Conservation (phyloP, 2,329 filamentous ascomycete genomes). For the Curvularia hawaiiensis region DNA sequence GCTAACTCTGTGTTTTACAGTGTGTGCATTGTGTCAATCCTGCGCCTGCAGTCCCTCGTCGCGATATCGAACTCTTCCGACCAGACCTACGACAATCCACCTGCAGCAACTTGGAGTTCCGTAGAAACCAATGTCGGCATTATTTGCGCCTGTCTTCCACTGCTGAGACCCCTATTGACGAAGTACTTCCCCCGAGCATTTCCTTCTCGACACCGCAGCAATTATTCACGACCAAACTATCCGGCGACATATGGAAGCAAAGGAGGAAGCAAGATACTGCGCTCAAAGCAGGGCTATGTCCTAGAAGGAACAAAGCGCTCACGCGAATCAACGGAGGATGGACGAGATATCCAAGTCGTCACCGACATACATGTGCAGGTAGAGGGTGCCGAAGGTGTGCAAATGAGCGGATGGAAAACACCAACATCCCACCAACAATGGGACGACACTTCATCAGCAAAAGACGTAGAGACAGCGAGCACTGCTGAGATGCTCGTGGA, state of each 20-base stretch:
- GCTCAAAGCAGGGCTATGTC: conserved; percentile 12
- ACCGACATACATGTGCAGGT: conserved; percentile 31
- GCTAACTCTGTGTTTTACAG: conserved; percentile 22
- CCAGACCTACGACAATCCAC: conserved; percentile 41
- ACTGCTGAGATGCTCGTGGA: conserved; percentile 10
- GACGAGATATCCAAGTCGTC: conserved; percentile 32
- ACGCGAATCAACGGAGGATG: conserved; percentile 3
- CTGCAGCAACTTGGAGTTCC: conserved; percentile 38
- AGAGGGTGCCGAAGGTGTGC: conserved; percentile 16
- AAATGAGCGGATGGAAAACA: conserved; percentile 19
- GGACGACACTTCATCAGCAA: conserved; percentile 4
- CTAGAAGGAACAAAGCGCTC: conserved; percentile 11
- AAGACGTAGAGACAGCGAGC: conserved; percentile 4
- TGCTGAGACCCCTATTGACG: conserved; percentile 35
- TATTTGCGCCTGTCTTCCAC: conserved; percentile 41
- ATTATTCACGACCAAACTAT: conserved; percentile 13
- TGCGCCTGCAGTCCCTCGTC: conserved; percentile 42
- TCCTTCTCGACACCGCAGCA: conserved; percentile 22
- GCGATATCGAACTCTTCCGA: conserved; percentile 38
- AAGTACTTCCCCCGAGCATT: conserved; percentile 32
- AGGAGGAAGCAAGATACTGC: conserved; percentile 7
- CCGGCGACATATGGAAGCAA: conserved; percentile 22
- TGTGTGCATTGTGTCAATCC: conserved; percentile 43
- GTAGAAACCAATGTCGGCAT: conserved; percentile 43
- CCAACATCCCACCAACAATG: conserved; percentile 2